These are phyloP conservation scores for Lecanicillium sp. DNA, from an alignment of 2,329 filamentous ascomycete species.

Conservation along the genomic window DNA sequence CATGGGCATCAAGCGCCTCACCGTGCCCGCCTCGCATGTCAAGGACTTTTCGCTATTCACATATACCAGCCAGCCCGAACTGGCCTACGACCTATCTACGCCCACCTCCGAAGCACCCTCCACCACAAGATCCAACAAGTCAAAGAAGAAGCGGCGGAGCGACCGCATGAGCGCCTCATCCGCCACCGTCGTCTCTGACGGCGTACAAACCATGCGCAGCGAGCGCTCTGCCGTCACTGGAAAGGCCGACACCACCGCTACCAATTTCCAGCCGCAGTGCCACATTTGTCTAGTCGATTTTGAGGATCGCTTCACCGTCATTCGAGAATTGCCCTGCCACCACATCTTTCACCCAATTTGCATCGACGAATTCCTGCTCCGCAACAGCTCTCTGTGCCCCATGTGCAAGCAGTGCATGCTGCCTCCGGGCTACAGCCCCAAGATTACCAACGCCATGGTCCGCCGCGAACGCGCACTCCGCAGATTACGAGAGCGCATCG, in stretches of 20 bases:
- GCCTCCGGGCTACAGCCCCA: slow-evolving; percentile 59
- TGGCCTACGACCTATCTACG: slow-evolving; percentile 30
- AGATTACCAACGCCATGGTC: slow-evolving; percentile 81
- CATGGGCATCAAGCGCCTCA: slow-evolving; percentile 76
- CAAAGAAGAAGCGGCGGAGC: slow-evolving; percentile 25
- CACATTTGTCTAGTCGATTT: slow-evolving; percentile 88
- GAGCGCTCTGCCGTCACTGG: slow-evolving; percentile 32
- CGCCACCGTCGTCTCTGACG: slow-evolving; percentile 19
- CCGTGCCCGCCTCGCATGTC: slow-evolving; percentile 66
- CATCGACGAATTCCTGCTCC: slow-evolving; percentile 75
- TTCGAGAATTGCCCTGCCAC: slow-evolving; percentile 80
- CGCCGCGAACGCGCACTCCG: slow-evolving; percentile 68
- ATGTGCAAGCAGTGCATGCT: slow-evolving; percentile 82
- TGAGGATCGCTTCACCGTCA: slow-evolving; percentile 59
- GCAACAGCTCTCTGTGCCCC: slow-evolving; percentile 81
- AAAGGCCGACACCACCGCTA: slow-evolving; percentile 34
- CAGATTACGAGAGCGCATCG: slow-evolving; percentile 49
- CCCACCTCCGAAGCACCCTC: slow-evolving; percentile 26
- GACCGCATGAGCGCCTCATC: slow-evolving; percentile 26
- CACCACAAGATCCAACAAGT: slow-evolving; percentile 25
- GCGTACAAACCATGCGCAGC: slow-evolving; percentile 28
- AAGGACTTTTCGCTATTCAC: slow-evolving; percentile 71
- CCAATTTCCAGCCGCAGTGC: slow-evolving; percentile 72
- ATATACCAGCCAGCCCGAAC: slow-evolving; percentile 56
- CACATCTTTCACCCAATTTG: slow-evolving; percentile 94